Evolutionary conservation across 352 stramenopile species (phyloP), one percentile per base, ranked within the genome.

Genomic region (Phytophthora pisi): DNA sequence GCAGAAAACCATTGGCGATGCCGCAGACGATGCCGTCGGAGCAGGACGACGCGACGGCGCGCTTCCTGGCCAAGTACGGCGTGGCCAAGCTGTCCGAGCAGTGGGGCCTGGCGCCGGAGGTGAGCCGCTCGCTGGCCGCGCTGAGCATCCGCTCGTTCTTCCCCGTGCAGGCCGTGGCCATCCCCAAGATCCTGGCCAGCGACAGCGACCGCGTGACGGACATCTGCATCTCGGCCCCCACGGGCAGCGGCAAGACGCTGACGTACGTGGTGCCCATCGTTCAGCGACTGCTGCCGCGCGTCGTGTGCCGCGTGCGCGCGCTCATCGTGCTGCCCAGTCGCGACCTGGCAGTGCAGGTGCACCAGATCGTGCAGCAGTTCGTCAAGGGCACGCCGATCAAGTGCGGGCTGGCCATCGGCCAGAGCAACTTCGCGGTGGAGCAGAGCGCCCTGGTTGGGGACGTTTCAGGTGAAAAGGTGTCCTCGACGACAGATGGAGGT

Each of bases 221-320:
- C 78, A 86, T 99, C 42, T 99, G 96, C 78, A 98, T 99, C 72
- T 96, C 95, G 42, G 96, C 98, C 34, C 98, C 97, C 7, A 99
- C 98, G 20, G 98, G 98, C 16, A 98, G 83, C 58, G 98, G 98
- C 51, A 99, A 99, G 74, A 99, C 98, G 46, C 83, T 99, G 16
- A 94, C 95, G 20, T 99, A 99, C 81, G 88, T 98, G 11, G 73
- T 99, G 38, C 97, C 97, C 8, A 96, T 99, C 28, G 77, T 99
- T 26, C 93, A 99, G 74, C 81, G 89, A 0, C 78, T 99, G 23
- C 65, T 91, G 6, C 47, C 74, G 38, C 86, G 90, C 20, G 72
- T 96, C 2, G 77, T 98, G 10, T 90, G 85, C 58, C 81, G 96
- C 54, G 75, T 99, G 52, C 87, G 97, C 34, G 97, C 96, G 26